phyloP scores from a whole-genome alignment of 2,329 filamentous ascomycete genomes.

The Exutisphaerella laricina region DNA sequence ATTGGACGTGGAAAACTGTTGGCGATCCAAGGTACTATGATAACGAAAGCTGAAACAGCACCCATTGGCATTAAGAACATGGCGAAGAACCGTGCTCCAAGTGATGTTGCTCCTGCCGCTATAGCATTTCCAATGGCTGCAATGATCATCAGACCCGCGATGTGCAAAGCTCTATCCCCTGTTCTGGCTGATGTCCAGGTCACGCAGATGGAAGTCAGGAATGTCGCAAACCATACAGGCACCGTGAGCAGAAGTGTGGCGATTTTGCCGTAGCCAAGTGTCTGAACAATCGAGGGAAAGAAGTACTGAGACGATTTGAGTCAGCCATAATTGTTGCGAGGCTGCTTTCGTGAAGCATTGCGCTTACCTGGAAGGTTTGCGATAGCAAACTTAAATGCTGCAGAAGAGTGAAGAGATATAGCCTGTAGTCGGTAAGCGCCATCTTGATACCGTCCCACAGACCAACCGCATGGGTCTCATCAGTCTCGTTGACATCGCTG shows the following conservation, averaged over 20 bases:
- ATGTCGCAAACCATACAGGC: constrained; percentile 52
- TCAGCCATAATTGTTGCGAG: too few relatives aligned
- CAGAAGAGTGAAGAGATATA: constrained; percentile 51
- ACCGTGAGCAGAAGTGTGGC: constrained; percentile 51
- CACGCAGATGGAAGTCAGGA: constrained; percentile 49
- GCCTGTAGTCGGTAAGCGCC: constrained; percentile 45
- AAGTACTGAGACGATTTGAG: constrained; percentile 4
- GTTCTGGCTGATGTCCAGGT: constrained; percentile 51
- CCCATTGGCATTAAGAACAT: constrained; percentile 51
- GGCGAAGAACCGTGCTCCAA: constrained; percentile 54
- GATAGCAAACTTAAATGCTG: constrained; percentile 50
- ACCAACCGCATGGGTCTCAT: constrained; percentile 37
- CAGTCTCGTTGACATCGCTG: constrained; percentile 44
- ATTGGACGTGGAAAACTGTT: constrained; percentile 44
- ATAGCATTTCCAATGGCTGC: constrained; percentile 53
- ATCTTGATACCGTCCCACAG: constrained; percentile 45
- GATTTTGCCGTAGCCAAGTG: neutral
- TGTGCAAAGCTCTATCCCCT: constrained; percentile 53
- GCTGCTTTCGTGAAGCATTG: constrained; percentile 56
- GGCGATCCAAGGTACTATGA: constrained; percentile 28
- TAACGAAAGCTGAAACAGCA: constrained; percentile 20
- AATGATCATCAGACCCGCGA: constrained; percentile 49
- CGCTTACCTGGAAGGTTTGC: constrained; percentile 56
- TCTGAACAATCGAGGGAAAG: constrained; percentile 5
- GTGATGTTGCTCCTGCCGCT: constrained; percentile 46